Evolutionary conservation across 108 stramenopile species (phyloP).

Genomic region (Phaeodactylum tricornutum): DNA sequence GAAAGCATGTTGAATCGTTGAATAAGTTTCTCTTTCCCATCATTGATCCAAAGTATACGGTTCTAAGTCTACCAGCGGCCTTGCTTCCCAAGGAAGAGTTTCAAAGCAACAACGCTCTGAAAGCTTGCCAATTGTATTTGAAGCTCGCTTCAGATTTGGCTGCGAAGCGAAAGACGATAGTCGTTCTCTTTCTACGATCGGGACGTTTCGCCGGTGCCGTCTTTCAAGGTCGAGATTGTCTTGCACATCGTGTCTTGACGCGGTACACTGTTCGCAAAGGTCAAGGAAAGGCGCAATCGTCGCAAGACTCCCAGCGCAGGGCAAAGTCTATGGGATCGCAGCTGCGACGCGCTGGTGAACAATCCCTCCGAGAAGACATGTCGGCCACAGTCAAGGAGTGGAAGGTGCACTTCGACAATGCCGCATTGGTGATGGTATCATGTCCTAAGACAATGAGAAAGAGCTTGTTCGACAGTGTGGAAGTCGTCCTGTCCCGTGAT

Average conservation of each 20-base stretch:
- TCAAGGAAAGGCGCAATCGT: slow-evolving; percentile 80
- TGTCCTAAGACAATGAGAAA: slow-evolving; percentile 42
- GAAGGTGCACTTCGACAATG: slow-evolving; percentile 14
- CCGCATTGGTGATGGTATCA: slow-evolving; percentile 22
- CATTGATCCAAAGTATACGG: neutral
- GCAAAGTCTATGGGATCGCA: slow-evolving; percentile 77
- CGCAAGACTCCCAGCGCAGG: slow-evolving; percentile 38
- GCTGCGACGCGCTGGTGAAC: slow-evolving; percentile 73
- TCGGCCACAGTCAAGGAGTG: slow-evolving; percentile 35
- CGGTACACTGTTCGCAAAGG: slow-evolving; percentile 80
- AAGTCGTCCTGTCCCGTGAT: neutral
- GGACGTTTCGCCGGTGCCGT: slow-evolving; percentile 68
- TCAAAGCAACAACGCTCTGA: neutral
- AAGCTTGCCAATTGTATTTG: slow-evolving; percentile 3
- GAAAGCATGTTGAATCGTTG: slow-evolving; percentile 4
- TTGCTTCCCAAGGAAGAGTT: neutral
- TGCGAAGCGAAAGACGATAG: slow-evolving; percentile 4
- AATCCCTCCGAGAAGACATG: slow-evolving; percentile 53
- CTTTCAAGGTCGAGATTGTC: slow-evolving; percentile 32
- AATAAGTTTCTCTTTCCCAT: neutral
- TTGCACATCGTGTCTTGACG: slow-evolving; percentile 46
- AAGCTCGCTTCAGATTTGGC: neutral
- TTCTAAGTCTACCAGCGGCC: neutral
- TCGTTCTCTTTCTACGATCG: slow-evolving; percentile 56
- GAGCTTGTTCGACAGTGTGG: slow-evolving; percentile 9